Base-by-base conservation (phyloP, 176 grass and related monocot genomes). In the Panicum miliaceum region DNA sequence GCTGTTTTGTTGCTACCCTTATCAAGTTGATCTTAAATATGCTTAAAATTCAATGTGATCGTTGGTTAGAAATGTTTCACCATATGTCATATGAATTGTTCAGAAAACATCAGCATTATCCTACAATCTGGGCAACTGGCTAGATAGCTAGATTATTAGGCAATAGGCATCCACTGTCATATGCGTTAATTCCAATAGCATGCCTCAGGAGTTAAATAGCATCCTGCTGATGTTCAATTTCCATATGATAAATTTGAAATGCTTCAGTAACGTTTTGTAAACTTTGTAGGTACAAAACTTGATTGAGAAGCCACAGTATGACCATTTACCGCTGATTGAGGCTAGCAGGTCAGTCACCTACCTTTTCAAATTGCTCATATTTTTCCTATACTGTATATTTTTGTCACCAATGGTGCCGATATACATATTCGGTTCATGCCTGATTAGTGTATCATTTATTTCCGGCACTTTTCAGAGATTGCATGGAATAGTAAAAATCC, bases 251-350 rank as follows among this genome's bases (percentile, higher is more conserved):
- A 72, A 25, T 65, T 82, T 37, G 71, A 54, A 41, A 47, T 38
- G 27, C 53, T 82, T 64, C 15, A 37, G 1, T 85, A 42, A 62
- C 20, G 46, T 66, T 64, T 34, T 77, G 1, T 26, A 29, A 75
- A 34, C 64, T 78, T 89, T 84, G 32, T 62, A 98, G 96, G 97
- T 99, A 57, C 81, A 91, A 69, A 99, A 99, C 70, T 79, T 99
- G 82, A 96, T 99, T 64, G 97, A 99, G 84, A 99, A 96, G 81
- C 97, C 97, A 18, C 89, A 99, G 43, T 91, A 96, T 86, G 97
- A 99, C 79, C 93, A 99, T 87, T 75, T 99, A 42, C 93, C 93
- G 75, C 88, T 99, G 73, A 89, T 99, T 59, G 97, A 99, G 79
- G 97, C 97, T 84, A 99, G 97, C 91, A 99, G 97, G 97, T 99